phyloP scores from a whole-genome alignment of 1,139 yeast genomes.

The Taiozyma sp. region DNA sequence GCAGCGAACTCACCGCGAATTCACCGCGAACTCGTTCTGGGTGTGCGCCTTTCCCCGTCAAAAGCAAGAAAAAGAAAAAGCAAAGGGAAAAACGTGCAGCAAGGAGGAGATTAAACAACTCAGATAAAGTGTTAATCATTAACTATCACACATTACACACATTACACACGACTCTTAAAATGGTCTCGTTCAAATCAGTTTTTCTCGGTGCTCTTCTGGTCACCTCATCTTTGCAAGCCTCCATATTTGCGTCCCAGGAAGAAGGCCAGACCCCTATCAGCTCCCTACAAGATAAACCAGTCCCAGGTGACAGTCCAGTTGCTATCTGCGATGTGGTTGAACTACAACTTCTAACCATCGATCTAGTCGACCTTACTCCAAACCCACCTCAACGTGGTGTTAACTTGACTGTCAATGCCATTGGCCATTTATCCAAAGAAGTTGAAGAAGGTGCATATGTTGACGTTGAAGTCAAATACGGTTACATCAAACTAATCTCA shows the following conservation, averaged over 20 bases:
- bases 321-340: slow-evolving; percentile 62
- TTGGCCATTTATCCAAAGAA: slow-evolving; percentile 50
- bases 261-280: slow-evolving; percentile 14
- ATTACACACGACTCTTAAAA: not conserved
- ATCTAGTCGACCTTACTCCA: slow-evolving; percentile 59
- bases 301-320: slow-evolving; percentile 90
- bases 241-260: slow-evolving; percentile 12
- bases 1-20: no score
- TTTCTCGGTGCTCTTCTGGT: slow-evolving; percentile 6
- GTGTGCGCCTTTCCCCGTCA: no score
- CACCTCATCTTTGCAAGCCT: slow-evolving; percentile 9
- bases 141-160: not conserved
- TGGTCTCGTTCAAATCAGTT: slow-evolving; percentile 14
- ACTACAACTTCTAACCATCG: slow-evolving; percentile 58
- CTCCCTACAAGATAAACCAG: slow-evolving; percentile 48
- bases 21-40: not conserved
- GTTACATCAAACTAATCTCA: slow-evolving; percentile 79
- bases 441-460: slow-evolving; percentile 86
- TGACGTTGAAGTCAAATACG: slow-evolving; percentile 88
- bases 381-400: slow-evolving; percentile 85
- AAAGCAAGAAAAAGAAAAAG: not conserved
- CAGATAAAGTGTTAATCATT: not conserved
- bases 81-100: not conserved
- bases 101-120: not conserved
- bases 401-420: slow-evolving; percentile 72